Conservation (phyloP, 306 rosid species). For the Astragalus membranaceus region DNA sequence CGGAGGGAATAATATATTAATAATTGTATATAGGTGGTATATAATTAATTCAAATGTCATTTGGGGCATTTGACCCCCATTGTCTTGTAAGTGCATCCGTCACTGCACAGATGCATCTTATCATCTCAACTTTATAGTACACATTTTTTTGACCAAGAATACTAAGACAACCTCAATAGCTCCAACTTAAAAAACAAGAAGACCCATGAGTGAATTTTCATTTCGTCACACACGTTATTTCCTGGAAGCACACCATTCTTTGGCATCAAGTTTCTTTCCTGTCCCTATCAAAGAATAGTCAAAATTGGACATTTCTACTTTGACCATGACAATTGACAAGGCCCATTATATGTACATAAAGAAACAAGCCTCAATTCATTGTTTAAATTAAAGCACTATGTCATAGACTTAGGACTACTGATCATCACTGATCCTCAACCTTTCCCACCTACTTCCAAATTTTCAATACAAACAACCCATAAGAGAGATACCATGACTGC, state of each 20-base stretch:
- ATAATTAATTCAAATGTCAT: too few species aligned
- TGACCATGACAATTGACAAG: conserved; percentile 29
- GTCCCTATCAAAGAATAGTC: conserved; percentile 36
- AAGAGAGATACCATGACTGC: conserved; percentile 22
- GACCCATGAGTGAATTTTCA: conserved; percentile 21
- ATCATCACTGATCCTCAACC: not conserved
- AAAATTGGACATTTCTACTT: conserved; percentile 36
- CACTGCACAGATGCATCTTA: not conserved
- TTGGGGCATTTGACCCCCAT: too few species aligned
- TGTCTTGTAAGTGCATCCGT: too few species aligned
- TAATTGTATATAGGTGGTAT: too few species aligned
- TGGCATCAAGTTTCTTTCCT: conserved; percentile 15
- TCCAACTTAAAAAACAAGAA: conserved; percentile 14
- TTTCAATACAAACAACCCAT: not conserved
- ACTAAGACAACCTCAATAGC: conserved; percentile 8
- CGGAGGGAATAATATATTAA: too few species aligned
- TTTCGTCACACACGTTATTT: conserved; percentile 33
- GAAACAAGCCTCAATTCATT: not conserved
- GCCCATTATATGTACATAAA: not conserved
- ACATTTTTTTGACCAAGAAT: conserved; percentile 41
- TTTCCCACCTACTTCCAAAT: not conserved
- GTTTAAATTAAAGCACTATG: conserved; percentile 1
- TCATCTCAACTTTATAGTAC: conserved; percentile 19
- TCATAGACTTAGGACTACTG: not conserved
- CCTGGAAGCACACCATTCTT: conserved; percentile 45